Base-by-base conservation (phyloP, 2,329 filamentous ascomycete species). In the Nothophaeocryptopus gaeumannii region DNA sequence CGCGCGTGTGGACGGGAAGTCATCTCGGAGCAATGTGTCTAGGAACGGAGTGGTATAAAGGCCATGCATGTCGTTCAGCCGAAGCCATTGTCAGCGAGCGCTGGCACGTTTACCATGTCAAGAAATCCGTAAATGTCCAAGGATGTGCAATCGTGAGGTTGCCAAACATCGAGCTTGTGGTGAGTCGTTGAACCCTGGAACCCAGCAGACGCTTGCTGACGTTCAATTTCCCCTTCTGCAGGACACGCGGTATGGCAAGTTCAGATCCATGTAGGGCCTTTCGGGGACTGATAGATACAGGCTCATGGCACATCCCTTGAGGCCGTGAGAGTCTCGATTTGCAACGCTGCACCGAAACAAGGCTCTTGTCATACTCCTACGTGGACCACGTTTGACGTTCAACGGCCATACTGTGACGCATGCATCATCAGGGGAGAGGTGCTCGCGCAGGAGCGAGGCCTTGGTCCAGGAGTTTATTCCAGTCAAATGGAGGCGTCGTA, bases 361-460 rank as follows among this genome's bases (percentile, higher is more conserved):
- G 43, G 39, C 10, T 14, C 16, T 2, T 62, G 60, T 41, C 32
- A n/a, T 11, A 30, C 40, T 5, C 13, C 50, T 11, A 43, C 47
- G 2, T 62, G 58, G 57, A 31, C 48, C 16, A 55, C 29, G 15
- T 58, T 50, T 41, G 47, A 63, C 13, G 54, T 62, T 12, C 31
- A 15, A 8, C 51, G 60, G 40, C 52, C 50, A 1, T 59, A 56
- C 44, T 63, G 61, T 45, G 59, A 63, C 49, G 49, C 52, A 8
- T 61, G 61, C 55, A 61, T 63, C 14, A 55, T 60, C 36, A 45
- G 54, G 4, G 58, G 61, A 15, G 61, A 62, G 39, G 43, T 56
- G 10, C 39, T 61, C 12, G 54, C 58, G 13, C 58, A 62, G 41
- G 30, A 50, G 35, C 49, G 46, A 44, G 59, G 58, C 13, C 45